phyloP scores from a whole-genome alignment of 1,284 basidiomycete genomes.

The Dichomitus squalens region DNA sequence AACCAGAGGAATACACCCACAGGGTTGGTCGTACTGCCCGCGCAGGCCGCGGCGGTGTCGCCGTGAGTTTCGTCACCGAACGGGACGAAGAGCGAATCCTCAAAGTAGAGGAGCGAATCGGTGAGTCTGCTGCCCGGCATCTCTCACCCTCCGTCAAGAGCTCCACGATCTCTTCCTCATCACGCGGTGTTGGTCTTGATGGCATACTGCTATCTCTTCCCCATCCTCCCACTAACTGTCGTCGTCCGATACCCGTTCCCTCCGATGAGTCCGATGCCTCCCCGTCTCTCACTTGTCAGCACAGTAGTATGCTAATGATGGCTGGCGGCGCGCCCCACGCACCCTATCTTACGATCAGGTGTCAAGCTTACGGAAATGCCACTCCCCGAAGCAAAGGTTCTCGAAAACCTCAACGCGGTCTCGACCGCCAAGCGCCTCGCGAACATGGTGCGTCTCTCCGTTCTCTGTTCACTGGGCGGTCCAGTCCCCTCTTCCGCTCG shows the following conservation, averaged over 20 bases:
- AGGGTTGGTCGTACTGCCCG: conserved; percentile 91
- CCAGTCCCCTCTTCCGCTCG: too few relatives aligned
- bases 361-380: conserved; percentile 75
- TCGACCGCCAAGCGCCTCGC: conserved; percentile 93
- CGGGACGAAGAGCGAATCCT: conserved; percentile 86
- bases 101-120: conserved; percentile 85
- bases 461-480: too few relatives aligned
- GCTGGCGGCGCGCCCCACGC: not conserved
- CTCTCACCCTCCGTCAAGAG: not conserved
- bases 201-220: not conserved
- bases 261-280: not conserved
- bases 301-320: not conserved
- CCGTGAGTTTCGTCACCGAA: conserved; percentile 95
- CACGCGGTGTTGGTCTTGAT: not conserved
- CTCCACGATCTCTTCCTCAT: not conserved
- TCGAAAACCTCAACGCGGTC: conserved; percentile 87
- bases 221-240: not conserved
- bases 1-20: conserved; percentile 80
- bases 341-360: conserved; percentile 43
- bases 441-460: conserved; percentile 72
- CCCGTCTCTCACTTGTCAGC: not conserved
- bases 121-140: conserved; percentile 45
- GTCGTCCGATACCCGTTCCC: too few relatives aligned
- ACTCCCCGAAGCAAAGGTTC: conserved; percentile 80
- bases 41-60: conserved; percentile 88